phyloP scores from a whole-genome alignment of 78 protist genomes.

The Dictyostelium capitatum region DNA sequence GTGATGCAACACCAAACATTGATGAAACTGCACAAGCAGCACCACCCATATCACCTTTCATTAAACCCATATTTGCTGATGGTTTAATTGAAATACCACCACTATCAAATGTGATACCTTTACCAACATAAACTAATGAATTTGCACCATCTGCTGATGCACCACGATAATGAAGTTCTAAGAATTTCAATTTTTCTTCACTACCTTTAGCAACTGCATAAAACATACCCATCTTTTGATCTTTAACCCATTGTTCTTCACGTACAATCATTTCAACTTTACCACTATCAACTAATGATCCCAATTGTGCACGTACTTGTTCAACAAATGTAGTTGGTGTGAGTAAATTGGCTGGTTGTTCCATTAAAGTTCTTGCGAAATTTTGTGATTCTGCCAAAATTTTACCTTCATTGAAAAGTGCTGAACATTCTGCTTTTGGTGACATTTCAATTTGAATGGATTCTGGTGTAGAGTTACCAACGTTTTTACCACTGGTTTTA shows the following conservation, averaged over 20 bases:
- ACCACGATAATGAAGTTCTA: slow-evolving; percentile 73
- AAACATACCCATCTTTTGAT: slow-evolving; percentile 84
- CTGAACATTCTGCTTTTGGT: background rate
- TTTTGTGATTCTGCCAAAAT: slow-evolving; percentile 68
- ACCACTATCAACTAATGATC: slow-evolving; percentile 24
- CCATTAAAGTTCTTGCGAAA: slow-evolving; percentile 71
- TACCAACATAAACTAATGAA: slow-evolving; percentile 87
- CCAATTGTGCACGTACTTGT: slow-evolving; percentile 26
- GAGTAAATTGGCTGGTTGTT: slow-evolving; percentile 76
- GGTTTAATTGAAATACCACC: slow-evolving; percentile 93
- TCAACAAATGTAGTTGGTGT: slow-evolving; percentile 71
- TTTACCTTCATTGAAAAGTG: slow-evolving; percentile 46
- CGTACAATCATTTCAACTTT: slow-evolving; percentile 60
- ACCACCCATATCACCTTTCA: slow-evolving; percentile 95
- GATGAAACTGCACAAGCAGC: slow-evolving; percentile 88
- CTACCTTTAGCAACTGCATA: slow-evolving; percentile 65
- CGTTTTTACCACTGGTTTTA: slow-evolving; percentile 17
- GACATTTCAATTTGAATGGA: slow-evolving; percentile 2
- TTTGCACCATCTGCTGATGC: background rate
- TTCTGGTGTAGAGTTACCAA: background rate
- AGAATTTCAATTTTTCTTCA: slow-evolving; percentile 59
- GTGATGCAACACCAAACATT: slow-evolving; percentile 62
- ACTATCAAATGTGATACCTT: slow-evolving; percentile 93
- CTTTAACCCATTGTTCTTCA: slow-evolving; percentile 75
- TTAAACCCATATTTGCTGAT: slow-evolving; percentile 84